Base-by-base conservation (phyloP, 352 stramenopile genomes). In the Globisporangium perplexum region DNA sequence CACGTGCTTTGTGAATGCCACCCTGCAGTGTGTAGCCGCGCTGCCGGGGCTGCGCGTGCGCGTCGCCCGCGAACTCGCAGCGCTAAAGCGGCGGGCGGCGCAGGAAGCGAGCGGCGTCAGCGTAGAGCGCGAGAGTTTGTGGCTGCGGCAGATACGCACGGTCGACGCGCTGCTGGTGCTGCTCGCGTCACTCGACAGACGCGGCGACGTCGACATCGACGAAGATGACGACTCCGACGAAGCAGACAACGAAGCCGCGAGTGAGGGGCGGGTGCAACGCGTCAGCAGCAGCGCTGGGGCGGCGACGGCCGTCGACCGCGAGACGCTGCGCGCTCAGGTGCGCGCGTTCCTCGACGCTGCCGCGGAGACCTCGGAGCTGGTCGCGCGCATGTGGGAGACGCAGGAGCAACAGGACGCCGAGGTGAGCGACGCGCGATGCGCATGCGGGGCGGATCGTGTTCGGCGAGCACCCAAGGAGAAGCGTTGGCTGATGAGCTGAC, bases 401-500 rank as follows among this genome's bases (percentile, higher is more conserved):
- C 83, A 91, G 47, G 78, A 90, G n/a, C 80, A 93, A 39, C 80
- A 93, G 47, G 83, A 93, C 50, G 83, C 83, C 2, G 80, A 93
- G 62, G 68, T 69, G 28, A 14, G 15, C 17, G 17, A 47, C 31
- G 30, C 20, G 28, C 20, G 7, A 8, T 49, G 7, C 17, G 6
- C 14, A 5, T 35, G 14, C 18, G 5, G 7, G 6, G n/a, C n/a
- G n/a, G n/a, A n/a, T n/a, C n/a, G n/a, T n/a, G n/a, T n/a, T n/a
- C n/a, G n/a, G n/a, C n/a, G n/a, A n/a, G n/a, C n/a, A n/a, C n/a
- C n/a, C n/a, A n/a, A n/a, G n/a, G n/a, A n/a, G n/a, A n/a, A n/a
- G n/a, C n/a, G 14, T 23, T 26, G 11, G n/a, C 17, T 54, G 17
- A n/a, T 14, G 30, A 36, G 7, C 47, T 52, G 28, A 24, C 17